Base-by-base conservation (phyloP, 345 rosid genomes). In the Nephelium lappaceum region DNA sequence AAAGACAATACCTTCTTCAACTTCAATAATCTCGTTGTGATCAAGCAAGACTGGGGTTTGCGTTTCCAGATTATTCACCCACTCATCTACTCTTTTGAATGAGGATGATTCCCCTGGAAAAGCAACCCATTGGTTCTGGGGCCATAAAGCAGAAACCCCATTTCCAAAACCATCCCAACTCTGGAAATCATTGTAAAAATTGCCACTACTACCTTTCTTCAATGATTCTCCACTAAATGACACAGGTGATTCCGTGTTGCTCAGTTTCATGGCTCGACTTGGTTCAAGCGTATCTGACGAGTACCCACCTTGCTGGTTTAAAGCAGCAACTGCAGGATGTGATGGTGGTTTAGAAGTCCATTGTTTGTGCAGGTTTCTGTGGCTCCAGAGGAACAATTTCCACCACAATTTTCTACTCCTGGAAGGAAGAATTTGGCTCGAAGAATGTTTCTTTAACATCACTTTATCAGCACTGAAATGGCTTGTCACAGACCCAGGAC, bases 381-480 rank as follows among this genome's bases (percentile, higher is more conserved):
- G 98, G 81, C 99, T 96, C 99, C 99, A 93, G 8, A 96, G 91
- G 70, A 93, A 92, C 78, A 93, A 76, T 71, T 94, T 93, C 98
- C 98, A 91, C 98, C 97, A 93, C 21, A 96, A 84, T 57, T 78
- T 84, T 57, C 94, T 83, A 79, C 97, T 91, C 47, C 97, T 89
- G 0, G 99, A 95, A 6, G 99, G 98, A 25, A 93, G 89, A 77
- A 95, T 86, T 83, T 95, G 99, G 88, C 94, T 92, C 0, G 98
- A 92, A 10, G 99, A 93, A 73, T 89, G 96, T 84, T 92, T 95
- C 90, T 90, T 91, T 75, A 95, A 85, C 93, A 95, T 93, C 77
- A 93, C 99, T 86, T 87, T 84, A 77, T 95, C 99, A 11, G 99
- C 98, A 78, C 97, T 93, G 64, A 76, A 78, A 65, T 68, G 89